phyloP scores from a whole-genome alignment of 148 eudicot genomes.

The Persicaria maculosa region DNA sequence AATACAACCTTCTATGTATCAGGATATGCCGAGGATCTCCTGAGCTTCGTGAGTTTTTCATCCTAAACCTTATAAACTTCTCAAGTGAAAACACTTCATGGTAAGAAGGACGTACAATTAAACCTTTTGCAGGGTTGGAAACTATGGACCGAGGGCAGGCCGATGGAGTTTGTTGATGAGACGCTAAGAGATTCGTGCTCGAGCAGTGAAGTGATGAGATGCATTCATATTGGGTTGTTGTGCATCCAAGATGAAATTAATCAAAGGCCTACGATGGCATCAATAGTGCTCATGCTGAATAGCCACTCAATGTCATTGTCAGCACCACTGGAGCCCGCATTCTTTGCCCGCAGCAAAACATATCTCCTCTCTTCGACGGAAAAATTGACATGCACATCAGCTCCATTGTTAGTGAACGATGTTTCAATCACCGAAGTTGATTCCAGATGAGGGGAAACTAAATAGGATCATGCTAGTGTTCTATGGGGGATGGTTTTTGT shows the following conservation, averaged over 20 bases:
- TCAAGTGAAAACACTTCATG: not conserved
- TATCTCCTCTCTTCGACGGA: not conserved
- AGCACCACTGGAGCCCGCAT: slow-evolving; percentile 26
- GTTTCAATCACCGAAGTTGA: not conserved
- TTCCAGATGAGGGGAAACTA: not conserved
- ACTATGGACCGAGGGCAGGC: slow-evolving; percentile 24
- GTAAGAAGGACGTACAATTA: not conserved
- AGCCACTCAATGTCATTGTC: slow-evolving; percentile 21
- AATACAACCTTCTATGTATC: slow-evolving; percentile 8
- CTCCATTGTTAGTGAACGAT: not conserved
- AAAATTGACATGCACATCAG: not conserved
- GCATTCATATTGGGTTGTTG: slow-evolving; percentile 36
- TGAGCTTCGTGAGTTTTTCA: slow-evolving; percentile 29
- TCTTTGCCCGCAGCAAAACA: slow-evolving; percentile 8
- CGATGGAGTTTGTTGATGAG: slow-evolving; percentile 24
- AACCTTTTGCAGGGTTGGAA: slow-evolving; percentile 26
- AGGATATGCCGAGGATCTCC: slow-evolving; percentile 19
- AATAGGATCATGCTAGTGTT: not conserved
- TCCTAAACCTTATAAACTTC: not conserved
- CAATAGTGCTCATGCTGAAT: slow-evolving; percentile 19
- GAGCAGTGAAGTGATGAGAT: slow-evolving; percentile 22
- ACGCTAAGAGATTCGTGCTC: slow-evolving; percentile 19
- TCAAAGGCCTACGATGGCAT: slow-evolving; percentile 32
- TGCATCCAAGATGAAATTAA: slow-evolving; percentile 34
- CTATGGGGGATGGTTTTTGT: no score